phyloP scores from a whole-genome alignment of 768 basidiomycete species.

The Rhodocollybia butyracea region DNA sequence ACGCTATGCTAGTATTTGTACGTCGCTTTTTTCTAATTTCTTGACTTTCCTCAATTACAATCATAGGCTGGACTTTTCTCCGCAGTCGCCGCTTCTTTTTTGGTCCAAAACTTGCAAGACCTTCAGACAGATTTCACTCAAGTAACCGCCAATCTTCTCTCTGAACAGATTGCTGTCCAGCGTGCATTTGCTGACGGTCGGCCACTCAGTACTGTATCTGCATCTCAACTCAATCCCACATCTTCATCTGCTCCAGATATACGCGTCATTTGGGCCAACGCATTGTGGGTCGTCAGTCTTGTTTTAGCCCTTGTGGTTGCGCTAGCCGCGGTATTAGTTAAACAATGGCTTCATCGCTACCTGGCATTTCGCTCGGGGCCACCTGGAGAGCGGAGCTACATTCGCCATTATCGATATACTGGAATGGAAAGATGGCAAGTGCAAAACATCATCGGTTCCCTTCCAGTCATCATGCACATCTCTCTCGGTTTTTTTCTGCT shows the following conservation, averaged over 20 bases:
- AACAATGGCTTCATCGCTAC: constrained; percentile 10
- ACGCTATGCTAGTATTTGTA: too few species aligned
- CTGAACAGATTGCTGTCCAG: not conserved
- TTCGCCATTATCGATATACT: constrained; percentile 8
- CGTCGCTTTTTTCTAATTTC: too few species aligned
- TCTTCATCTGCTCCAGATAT: not conserved
- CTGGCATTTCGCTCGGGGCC: not conserved
- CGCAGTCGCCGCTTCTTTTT: constrained; percentile 5
- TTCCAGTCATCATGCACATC: constrained; percentile 14
- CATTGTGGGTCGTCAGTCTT: constrained; percentile 8
- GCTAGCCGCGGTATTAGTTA: not conserved
- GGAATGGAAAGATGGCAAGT: constrained; percentile 9
- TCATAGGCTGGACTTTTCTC: constrained; percentile 11
- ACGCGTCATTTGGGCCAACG: constrained; percentile 4
- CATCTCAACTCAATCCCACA: not conserved
- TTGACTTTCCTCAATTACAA: too few species aligned
- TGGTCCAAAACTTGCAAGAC: not conserved
- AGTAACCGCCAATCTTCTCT: not conserved
- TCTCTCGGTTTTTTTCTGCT: constrained; percentile 14
- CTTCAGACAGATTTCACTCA: constrained; percentile 1
- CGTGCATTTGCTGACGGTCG: not conserved
- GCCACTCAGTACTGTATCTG: not conserved
- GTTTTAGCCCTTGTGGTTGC: constrained; percentile 1
- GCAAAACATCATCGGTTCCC: constrained; percentile 6
- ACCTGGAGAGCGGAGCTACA: not conserved